Percentiles rank a stretch among this genome's conserved stretches.
Evolutionary conservation across 2,329 filamentous ascomycete species (phyloP).

Genomic region (Paradendryphiella salina): DNA sequence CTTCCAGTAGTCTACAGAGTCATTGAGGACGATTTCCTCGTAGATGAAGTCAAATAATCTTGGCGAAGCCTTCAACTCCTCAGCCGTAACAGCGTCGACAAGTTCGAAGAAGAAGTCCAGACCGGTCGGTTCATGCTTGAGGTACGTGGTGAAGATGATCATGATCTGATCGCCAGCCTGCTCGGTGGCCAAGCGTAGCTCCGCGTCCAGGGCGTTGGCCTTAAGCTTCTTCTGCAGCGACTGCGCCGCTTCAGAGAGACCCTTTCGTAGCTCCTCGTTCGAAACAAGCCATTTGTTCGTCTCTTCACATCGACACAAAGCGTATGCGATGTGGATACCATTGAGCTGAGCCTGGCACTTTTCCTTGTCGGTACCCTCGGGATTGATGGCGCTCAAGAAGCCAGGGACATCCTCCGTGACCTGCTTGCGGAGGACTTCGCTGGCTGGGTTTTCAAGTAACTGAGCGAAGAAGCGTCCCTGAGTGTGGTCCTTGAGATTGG

Average conservation of each 20-base stretch:
- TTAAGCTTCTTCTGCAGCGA: conserved; percentile 76
- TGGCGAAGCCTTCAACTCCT: conserved; percentile 78
- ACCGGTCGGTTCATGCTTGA: conserved; percentile 74
- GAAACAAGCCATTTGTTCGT: conserved; percentile 68
- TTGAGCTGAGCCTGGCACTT: conserved; percentile 82
- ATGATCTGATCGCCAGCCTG: conserved; percentile 90
- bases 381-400: conserved; percentile 68
- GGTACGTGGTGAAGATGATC: conserved; percentile 77
- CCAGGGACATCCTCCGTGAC: conserved; percentile 73
- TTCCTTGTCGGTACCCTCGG: conserved; percentile 65
- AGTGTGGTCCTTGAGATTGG: conserved; percentile 77
- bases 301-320: conserved; percentile 69
- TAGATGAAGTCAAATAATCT: conserved; percentile 83
- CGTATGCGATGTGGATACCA: conserved; percentile 80
- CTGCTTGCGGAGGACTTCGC: conserved; percentile 72
- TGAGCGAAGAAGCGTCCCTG: conserved; percentile 93
- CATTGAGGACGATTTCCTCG: conserved; percentile 76
- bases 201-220: conserved; percentile 67
- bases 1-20: conserved; percentile 85
- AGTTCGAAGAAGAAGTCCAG: conserved; percentile 82
- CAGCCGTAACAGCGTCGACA: conserved; percentile 79
- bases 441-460: conserved; percentile 74
- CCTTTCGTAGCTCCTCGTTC: conserved; percentile 61
- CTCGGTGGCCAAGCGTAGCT: conserved; percentile 79
- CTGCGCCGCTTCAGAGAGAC: conserved; percentile 67